These are phyloP conservation scores for Mycena maculata DNA, from an alignment of 768 basidiomycete species.

Conservation along the genomic window DNA sequence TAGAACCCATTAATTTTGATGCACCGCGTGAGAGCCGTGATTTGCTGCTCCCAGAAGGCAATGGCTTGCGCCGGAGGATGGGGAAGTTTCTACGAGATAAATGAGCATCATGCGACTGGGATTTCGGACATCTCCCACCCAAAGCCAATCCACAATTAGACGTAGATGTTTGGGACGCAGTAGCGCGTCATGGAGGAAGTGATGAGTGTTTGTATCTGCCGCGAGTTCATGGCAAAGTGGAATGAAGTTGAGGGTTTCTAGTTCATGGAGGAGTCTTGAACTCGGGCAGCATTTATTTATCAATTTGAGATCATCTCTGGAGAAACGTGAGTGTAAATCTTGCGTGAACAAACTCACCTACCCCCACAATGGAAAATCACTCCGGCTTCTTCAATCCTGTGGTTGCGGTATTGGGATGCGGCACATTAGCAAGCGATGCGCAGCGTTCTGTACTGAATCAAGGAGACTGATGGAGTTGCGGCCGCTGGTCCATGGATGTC, in stretches of 20 bases:
- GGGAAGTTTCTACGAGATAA: too few relatives aligned
- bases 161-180: neutral
- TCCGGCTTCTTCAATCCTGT: neutral
- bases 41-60: too few relatives aligned
- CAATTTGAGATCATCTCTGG: neutral
- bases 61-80: too few relatives aligned
- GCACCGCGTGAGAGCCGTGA: too few relatives aligned
- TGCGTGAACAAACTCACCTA: neutral
- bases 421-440: too few relatives aligned
- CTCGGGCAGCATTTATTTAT: neutral
- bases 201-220: neutral
- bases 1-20: too few relatives aligned
- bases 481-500: too few relatives aligned
- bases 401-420: too few relatives aligned
- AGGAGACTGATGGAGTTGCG: too few relatives aligned
- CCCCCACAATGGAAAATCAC: neutral
- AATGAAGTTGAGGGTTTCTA: neutral
- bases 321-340: neutral
- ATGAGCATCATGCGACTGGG: too few relatives aligned
- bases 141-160: neutral
- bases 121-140: neutral
- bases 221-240: neutral
- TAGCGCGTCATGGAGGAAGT: neutral
- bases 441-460: too few relatives aligned
- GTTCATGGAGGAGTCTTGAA: neutral